phyloP scores from a whole-genome alignment of 202 grass and related monocot genomes.

The Zizania palustris region DNA sequence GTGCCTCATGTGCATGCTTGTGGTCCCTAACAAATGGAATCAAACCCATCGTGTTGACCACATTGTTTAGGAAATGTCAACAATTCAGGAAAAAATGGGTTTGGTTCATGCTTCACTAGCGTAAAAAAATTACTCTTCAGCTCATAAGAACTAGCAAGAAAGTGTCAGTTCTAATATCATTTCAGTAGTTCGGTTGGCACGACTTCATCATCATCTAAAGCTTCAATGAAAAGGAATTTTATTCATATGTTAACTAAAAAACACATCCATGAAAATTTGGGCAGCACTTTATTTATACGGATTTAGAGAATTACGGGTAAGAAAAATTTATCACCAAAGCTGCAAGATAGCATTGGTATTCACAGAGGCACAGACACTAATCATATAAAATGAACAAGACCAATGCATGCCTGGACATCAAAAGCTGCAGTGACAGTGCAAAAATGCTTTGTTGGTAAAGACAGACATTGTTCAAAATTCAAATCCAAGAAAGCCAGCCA shows the following conservation, averaged over 20 bases:
- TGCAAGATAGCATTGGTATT: background rate
- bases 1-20: constrained; percentile 16
- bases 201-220: constrained; percentile 15
- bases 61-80: constrained; percentile 32
- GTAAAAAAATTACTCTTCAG: background rate
- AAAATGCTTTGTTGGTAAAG: constrained; percentile 49
- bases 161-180: constrained; percentile 9
- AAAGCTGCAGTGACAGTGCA: constrained; percentile 43
- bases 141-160: background rate
- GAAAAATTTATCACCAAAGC: constrained; percentile 8
- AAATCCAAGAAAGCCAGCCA: too few species aligned
- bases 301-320: constrained; percentile 1
- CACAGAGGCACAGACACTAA: constrained; percentile 17
- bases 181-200: constrained; percentile 9
- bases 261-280: background rate
- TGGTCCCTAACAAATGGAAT: constrained; percentile 25
- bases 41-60: constrained; percentile 20
- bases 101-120: background rate
- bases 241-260: constrained; percentile 28
- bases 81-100: background rate
- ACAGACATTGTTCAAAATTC: constrained; percentile 34
- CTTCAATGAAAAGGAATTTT: constrained; percentile 1
- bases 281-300: background rate
- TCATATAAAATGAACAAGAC: constrained; percentile 26
- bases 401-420: constrained; percentile 38